phyloP scores from a whole-genome alignment of 495 filamentous ascomycete species.

The Lichina pygmaea region DNA sequence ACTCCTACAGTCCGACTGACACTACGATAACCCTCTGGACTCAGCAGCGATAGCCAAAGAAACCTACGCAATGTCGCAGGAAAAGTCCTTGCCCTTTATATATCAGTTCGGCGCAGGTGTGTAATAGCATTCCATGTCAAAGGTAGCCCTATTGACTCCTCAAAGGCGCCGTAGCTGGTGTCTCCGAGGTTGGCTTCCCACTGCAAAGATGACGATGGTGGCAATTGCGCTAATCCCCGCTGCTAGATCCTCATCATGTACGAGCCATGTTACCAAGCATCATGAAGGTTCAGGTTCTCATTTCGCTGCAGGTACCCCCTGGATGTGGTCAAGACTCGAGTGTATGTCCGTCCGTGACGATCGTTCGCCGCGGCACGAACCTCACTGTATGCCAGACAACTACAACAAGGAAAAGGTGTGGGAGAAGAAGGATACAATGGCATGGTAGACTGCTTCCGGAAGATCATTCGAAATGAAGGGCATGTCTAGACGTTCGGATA shows the following conservation, averaged over 20 bases:
- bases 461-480: conserved; percentile 91
- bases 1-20: too few relatives aligned
- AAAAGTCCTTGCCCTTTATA: conserved; percentile 51
- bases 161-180: conserved; percentile 57
- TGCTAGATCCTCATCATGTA: conserved; percentile 4
- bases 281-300: too few relatives aligned
- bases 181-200: conserved; percentile 48
- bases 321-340: conserved; percentile 93
- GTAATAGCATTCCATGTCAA: conserved; percentile 4
- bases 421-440: conserved; percentile 72
- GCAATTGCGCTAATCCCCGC: background rate
- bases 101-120: conserved; percentile 66
- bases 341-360: conserved; percentile 26
- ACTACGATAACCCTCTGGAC: too few relatives aligned
- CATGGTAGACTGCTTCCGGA: conserved; percentile 92
- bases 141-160: conserved; percentile 6
- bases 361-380: background rate
- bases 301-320: conserved; percentile 57
- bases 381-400: conserved; percentile 28
- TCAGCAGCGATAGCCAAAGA: too few relatives aligned
- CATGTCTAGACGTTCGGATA: conserved; percentile 13
- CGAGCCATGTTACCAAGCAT: conserved; percentile 1
- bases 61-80: background rate
- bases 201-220: background rate
- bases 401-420: conserved; percentile 43